Conservation (phyloP, 352 stramenopile species). For the Phytophthora constricta region DNA sequence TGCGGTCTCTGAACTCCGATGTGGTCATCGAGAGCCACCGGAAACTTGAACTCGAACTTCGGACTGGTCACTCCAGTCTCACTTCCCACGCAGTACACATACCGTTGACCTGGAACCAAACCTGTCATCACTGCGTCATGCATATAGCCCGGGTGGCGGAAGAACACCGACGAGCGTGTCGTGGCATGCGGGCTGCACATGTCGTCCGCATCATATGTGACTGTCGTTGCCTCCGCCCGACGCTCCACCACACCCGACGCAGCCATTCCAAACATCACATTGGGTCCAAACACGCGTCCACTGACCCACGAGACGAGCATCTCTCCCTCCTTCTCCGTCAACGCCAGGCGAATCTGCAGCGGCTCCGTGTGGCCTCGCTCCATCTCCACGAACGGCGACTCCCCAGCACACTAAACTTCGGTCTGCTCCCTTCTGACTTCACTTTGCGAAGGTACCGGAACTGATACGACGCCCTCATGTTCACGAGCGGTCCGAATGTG, state of each 20-base stretch:
- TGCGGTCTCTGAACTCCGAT: slow-evolving; percentile 26
- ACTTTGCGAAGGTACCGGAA: slow-evolving; percentile 35
- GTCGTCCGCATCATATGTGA: slow-evolving; percentile 33
- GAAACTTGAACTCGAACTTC: slow-evolving; percentile 39
- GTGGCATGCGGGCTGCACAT: slow-evolving; percentile 35
- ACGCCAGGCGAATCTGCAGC: slow-evolving; percentile 44
- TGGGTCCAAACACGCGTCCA: slow-evolving; percentile 32
- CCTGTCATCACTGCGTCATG: slow-evolving; percentile 42
- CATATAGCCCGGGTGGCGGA: slow-evolving; percentile 37
- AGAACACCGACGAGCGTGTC: slow-evolving; percentile 25
- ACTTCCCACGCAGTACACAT: slow-evolving; percentile 41
- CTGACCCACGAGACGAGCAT: slow-evolving; percentile 61
- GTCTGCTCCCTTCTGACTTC: slow-evolving; percentile 1
- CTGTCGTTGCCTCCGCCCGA: slow-evolving; percentile 17
- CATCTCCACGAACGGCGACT: slow-evolving; percentile 45
- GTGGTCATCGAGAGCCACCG: slow-evolving; percentile 16
- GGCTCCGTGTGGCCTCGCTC: slow-evolving; percentile 40
- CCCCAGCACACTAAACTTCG: slow-evolving; percentile 29
- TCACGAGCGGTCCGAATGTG: slow-evolving; percentile 30
- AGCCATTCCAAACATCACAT: slow-evolving; percentile 39
- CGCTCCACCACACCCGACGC: slow-evolving; percentile 10
- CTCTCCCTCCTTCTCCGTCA: slow-evolving; percentile 32
- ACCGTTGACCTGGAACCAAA: slow-evolving; percentile 30
- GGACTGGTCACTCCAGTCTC: slow-evolving; percentile 28
- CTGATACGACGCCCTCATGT: slow-evolving; percentile 35